Evolutionary conservation across 1,284 basidiomycete genomes (phyloP).

Genomic region (Malassezia pachydermatis): DNA sequence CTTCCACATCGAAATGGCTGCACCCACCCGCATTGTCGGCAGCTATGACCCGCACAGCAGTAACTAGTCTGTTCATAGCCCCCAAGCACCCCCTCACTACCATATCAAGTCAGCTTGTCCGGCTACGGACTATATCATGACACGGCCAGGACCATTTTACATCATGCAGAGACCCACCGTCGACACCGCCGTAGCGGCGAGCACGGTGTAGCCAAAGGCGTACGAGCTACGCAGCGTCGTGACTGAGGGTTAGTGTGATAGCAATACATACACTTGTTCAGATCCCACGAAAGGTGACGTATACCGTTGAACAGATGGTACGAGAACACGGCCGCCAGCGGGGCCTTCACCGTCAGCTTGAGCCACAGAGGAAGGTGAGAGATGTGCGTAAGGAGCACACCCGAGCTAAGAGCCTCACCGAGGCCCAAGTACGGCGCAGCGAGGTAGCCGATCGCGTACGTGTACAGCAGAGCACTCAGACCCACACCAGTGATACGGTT

Average conservation of each 20-base stretch:
- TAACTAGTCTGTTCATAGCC: not conserved
- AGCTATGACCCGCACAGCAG: constrained; percentile 15
- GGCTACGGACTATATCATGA: too few species aligned
- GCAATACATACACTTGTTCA: constrained; percentile 64
- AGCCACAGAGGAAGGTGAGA: constrained; percentile 51
- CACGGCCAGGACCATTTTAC: too few species aligned
- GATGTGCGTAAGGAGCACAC: constrained; percentile 65
- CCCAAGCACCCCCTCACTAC: too few species aligned
- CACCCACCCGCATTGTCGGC: constrained; percentile 37
- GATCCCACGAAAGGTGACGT: constrained; percentile 84
- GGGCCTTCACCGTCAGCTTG: constrained; percentile 37
- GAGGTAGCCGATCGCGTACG: constrained; percentile 76
- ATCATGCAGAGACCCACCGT: constrained; percentile 33
- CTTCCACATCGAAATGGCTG: constrained; percentile 44
- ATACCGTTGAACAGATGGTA: constrained; percentile 87
- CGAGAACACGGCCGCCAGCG: constrained; percentile 26
- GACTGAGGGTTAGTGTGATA: not conserved
- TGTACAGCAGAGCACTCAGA: constrained; percentile 62
- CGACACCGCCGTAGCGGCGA: constrained; percentile 25
- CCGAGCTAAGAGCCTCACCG: constrained; percentile 58
- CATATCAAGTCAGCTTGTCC: too few species aligned
- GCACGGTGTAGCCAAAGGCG: constrained; percentile 33
- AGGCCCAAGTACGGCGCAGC: constrained; percentile 60
- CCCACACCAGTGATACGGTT: constrained; percentile 75
- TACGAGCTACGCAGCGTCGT: constrained; percentile 33